Conservation (phyloP, 768 basidiomycete genomes). For the Clathrus columnatus region DNA sequence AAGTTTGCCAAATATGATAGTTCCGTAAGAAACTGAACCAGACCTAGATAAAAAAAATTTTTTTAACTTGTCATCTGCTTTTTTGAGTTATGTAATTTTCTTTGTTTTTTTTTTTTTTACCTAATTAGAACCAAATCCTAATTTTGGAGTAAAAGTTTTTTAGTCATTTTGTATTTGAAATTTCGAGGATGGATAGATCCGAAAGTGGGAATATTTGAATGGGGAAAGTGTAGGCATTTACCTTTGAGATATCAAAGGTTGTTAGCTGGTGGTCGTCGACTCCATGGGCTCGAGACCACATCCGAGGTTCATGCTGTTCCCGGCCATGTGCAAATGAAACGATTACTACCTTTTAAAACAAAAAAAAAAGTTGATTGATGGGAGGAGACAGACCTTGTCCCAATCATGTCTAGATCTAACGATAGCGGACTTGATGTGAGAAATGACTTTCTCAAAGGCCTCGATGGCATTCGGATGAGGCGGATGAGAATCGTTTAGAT, state of each 20-base stretch:
- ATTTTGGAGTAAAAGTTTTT: not conserved
- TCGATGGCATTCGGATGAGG: constrained; percentile 55
- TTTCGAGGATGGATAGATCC: not conserved
- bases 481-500: constrained; percentile 48
- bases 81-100: constrained; percentile 36
- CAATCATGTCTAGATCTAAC: constrained; percentile 57
- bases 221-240: not conserved
- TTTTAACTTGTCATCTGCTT: no score
- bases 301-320: constrained; percentile 37
- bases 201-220: not conserved
- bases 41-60: no score
- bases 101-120: constrained; percentile 4
- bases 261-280: constrained; percentile 44
- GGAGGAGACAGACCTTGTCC: constrained; percentile 45
- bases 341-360: not conserved
- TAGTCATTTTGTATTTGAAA: not conserved
- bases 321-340: not conserved
- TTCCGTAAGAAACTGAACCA: constrained; percentile 61
- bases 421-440: constrained; percentile 56
- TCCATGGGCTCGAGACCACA: constrained; percentile 56
- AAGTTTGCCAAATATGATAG: constrained; percentile 69
- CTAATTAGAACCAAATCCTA: constrained; percentile 10
- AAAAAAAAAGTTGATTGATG: not conserved
- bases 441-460: constrained; percentile 51
- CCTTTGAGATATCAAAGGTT: not conserved